Conservation (phyloP, 2,329 filamentous ascomycete genomes). For the Eurotiales sp. region DNA sequence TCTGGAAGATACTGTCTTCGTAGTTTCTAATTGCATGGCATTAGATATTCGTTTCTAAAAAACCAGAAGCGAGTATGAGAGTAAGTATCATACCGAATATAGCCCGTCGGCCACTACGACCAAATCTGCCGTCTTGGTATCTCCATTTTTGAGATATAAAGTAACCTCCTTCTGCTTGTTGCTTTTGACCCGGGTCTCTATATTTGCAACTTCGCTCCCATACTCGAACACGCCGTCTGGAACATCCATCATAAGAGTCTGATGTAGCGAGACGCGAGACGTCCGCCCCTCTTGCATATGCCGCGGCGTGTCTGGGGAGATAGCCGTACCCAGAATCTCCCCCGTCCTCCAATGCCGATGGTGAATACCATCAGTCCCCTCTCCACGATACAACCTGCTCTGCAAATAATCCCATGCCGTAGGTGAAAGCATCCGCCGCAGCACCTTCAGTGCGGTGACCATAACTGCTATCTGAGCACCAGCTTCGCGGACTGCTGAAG, state of each 20-base stretch:
- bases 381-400: not conserved
- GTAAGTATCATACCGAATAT: not conserved
- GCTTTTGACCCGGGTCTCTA: not conserved
- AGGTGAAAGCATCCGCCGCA: not conserved
- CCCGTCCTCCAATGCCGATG: not conserved
- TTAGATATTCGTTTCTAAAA: not conserved
- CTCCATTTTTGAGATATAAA: not conserved
- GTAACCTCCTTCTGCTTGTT: not conserved
- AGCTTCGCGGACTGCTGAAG: not conserved
- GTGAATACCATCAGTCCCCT: not conserved
- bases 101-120: not conserved
- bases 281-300: not conserved
- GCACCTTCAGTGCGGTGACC: not conserved
- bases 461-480: not conserved
- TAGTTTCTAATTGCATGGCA: not conserved
- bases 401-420: not conserved
- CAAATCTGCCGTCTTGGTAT: not conserved
- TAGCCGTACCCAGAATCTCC: not conserved
- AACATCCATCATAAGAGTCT: not conserved
- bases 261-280: not conserved
- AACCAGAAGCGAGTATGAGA: too few species aligned
- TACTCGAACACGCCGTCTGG: not conserved
- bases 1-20: not conserved
- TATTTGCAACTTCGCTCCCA: not conserved
- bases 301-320: not conserved